Conservation (phyloP, 139 green algal genomes). For the Coccomyxa sp. region DNA sequence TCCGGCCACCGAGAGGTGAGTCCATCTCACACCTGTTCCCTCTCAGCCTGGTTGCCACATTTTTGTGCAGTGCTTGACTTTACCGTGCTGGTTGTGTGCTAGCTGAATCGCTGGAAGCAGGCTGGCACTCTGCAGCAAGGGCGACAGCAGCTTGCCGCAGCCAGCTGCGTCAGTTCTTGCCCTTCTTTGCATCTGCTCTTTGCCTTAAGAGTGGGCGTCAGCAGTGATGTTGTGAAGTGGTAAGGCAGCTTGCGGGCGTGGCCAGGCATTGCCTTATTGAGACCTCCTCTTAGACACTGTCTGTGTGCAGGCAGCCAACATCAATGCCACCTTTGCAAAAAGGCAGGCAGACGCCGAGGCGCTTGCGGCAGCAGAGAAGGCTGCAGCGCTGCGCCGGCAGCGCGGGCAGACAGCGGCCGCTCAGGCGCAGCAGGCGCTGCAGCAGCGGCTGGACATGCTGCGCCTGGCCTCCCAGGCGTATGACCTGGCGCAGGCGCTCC, state of each 20-base stretch:
- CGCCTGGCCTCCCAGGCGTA: background rate
- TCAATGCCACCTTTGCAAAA: slow-evolving; percentile 19
- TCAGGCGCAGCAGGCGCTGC: background rate
- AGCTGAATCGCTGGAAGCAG: background rate
- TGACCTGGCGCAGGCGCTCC: background rate
- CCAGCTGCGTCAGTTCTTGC: too few relatives aligned
- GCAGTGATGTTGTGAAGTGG: too few relatives aligned
- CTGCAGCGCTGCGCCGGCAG: background rate
- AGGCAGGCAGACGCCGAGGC: background rate
- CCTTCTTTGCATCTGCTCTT: too few relatives aligned
- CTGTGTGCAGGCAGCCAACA: slow-evolving; percentile 28
- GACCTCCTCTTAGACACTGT: too few relatives aligned
- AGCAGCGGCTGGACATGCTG: background rate
- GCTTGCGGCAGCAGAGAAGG: background rate
- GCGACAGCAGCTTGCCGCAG: too few relatives aligned
- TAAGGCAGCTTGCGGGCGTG: too few relatives aligned
- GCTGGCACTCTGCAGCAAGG: too few relatives aligned
- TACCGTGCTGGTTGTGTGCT: background rate
- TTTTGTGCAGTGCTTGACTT: background rate
- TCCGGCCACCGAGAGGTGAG: slow-evolving; percentile 40
- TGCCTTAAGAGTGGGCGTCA: too few relatives aligned
- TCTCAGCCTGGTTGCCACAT: background rate
- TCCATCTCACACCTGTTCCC: background rate
- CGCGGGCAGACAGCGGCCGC: background rate
- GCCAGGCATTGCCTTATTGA: too few relatives aligned